phyloP scores from a whole-genome alignment of 2,329 filamentous ascomycete species.

The Didymella pinodella region DNA sequence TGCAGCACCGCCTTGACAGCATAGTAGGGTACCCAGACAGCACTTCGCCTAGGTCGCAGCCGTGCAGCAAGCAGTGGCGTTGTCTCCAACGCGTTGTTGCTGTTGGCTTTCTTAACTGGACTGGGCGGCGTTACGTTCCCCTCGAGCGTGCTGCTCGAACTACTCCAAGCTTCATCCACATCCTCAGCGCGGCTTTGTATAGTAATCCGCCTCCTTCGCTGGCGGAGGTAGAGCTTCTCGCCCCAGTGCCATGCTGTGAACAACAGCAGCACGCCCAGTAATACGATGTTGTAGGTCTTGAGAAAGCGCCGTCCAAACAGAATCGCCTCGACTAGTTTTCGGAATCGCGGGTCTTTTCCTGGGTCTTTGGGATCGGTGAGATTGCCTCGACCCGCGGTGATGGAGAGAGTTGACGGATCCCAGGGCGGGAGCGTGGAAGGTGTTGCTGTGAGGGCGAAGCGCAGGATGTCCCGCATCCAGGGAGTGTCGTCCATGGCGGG shows the following conservation, averaged over 20 bases:
- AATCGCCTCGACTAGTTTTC: conserved; percentile 49
- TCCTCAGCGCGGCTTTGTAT: background rate
- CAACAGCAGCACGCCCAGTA: conserved; percentile 48
- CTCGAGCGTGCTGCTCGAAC: conserved; percentile 51
- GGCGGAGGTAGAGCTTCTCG: conserved; percentile 32
- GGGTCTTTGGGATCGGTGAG: conserved; percentile 42
- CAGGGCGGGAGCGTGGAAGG: conserved; percentile 33
- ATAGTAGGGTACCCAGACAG: conserved; percentile 32
- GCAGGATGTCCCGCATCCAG: conserved; percentile 37
- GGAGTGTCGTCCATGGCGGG: conserved; percentile 23
- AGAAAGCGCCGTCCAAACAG: conserved; percentile 51
- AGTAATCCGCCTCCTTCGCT: conserved; percentile 21
- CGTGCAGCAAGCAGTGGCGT: conserved; percentile 43
- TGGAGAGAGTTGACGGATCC: conserved; percentile 15
- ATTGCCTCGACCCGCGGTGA: conserved; percentile 21
- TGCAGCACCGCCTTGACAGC: conserved; percentile 52
- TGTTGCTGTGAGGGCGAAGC: conserved; percentile 37
- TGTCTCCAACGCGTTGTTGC: conserved; percentile 38
- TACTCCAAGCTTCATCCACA: conserved; percentile 42
- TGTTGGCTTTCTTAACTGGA: conserved; percentile 17
- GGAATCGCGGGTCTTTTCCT: conserved; percentile 47
- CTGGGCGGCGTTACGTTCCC: conserved; percentile 45
- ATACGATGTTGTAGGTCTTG: conserved; percentile 51
- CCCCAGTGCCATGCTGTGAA: conserved; percentile 51
- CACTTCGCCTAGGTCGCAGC: conserved; percentile 7